Percentiles rank a stretch among this genome's conserved stretches.
These are phyloP conservation scores for Epichloe festucae DNA, from an alignment of 2,329 filamentous ascomycete genomes.

Conservation along the genomic window DNA sequence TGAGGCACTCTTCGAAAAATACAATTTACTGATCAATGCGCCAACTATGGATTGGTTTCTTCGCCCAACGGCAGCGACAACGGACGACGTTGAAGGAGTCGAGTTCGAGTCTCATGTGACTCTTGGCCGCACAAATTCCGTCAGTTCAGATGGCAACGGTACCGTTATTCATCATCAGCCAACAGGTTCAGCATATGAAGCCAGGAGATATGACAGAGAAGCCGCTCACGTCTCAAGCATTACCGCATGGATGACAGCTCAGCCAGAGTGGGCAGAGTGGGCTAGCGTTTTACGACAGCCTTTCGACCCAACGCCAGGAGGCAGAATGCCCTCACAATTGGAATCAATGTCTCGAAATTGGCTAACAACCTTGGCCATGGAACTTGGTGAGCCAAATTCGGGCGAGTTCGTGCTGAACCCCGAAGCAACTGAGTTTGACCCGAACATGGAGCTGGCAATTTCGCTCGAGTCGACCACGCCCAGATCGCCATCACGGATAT, in stretches of 20 bases:
- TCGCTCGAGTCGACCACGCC: conserved; percentile 1
- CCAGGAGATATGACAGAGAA: neutral
- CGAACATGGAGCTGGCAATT: neutral
- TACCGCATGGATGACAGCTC: conserved; percentile 5
- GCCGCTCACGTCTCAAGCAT: neutral
- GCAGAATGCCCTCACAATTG: neutral
- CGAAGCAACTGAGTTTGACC: conserved; percentile 5
- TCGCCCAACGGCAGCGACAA: conserved; percentile 6
- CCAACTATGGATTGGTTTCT: conserved; percentile 17
- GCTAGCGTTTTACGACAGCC: neutral
- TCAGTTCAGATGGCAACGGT: neutral
- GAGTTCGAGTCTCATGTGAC: neutral
- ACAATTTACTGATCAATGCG: conserved; percentile 6
- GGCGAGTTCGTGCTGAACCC: conserved; percentile 5
- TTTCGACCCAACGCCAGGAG: conserved; percentile 5
- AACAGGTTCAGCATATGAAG: too few species aligned
- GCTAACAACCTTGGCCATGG: neutral
- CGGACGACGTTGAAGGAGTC: neutral
- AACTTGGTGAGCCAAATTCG: neutral
- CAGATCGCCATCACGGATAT: neutral
- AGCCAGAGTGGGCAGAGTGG: conserved; percentile 3
- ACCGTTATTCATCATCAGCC: conserved; percentile 1
- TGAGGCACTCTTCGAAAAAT: conserved; percentile 11
- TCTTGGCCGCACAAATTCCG: neutral
- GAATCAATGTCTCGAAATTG: neutral